Percentiles rank a stretch among this genome's conserved stretches.
These are phyloP conservation scores for Dipodascopsis uninucleata DNA, from an alignment of 805 yeast genomes.

Conservation along the genomic window DNA sequence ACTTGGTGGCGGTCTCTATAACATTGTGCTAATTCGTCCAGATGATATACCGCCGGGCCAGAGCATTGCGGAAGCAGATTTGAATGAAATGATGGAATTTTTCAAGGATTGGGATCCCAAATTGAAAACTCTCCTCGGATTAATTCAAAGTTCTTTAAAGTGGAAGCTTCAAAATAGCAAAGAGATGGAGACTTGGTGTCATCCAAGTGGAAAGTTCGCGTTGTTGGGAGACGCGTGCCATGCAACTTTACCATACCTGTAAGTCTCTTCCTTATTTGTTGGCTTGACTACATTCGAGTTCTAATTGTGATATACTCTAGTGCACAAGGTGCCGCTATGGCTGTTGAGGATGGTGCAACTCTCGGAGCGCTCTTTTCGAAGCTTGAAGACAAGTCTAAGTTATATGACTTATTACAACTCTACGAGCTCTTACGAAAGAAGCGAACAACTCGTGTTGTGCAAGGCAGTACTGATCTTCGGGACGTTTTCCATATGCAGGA, in stretches of 20 bases:
- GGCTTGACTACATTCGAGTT: too few relatives aligned
- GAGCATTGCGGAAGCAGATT: constrained; percentile 12
- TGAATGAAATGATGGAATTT: constrained; percentile 30
- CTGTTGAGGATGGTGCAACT: constrained; percentile 34
- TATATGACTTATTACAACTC: constrained; percentile 3
- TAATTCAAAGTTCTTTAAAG: constrained; percentile 29
- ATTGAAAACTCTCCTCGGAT: constrained; percentile 25
- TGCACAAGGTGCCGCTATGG: constrained; percentile 37
- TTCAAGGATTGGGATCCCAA: constrained; percentile 35
- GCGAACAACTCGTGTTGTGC: constrained; percentile 12
- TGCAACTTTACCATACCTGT: constrained; percentile 39
- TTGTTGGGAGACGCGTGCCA: constrained; percentile 41
- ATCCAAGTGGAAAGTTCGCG: constrained; percentile 33
- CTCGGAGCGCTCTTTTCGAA: background rate
- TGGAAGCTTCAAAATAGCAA: constrained; percentile 33
- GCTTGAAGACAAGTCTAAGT: too few relatives aligned
- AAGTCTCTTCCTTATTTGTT: too few relatives aligned
- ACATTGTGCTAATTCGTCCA: constrained; percentile 17
- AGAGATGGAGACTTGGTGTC: constrained; percentile 34
- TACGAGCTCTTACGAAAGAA: constrained; percentile 16
- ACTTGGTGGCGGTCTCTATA: constrained; percentile 11
- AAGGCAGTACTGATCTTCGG: constrained; percentile 9
- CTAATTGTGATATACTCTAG: too few relatives aligned
- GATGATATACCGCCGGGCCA: constrained; percentile 7
- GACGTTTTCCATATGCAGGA: constrained; percentile 6